Percentiles rank a stretch among this genome's conserved stretches.
phyloP scores from a whole-genome alignment of 805 yeast genomes.

The Ascoidea tarda region DNA sequence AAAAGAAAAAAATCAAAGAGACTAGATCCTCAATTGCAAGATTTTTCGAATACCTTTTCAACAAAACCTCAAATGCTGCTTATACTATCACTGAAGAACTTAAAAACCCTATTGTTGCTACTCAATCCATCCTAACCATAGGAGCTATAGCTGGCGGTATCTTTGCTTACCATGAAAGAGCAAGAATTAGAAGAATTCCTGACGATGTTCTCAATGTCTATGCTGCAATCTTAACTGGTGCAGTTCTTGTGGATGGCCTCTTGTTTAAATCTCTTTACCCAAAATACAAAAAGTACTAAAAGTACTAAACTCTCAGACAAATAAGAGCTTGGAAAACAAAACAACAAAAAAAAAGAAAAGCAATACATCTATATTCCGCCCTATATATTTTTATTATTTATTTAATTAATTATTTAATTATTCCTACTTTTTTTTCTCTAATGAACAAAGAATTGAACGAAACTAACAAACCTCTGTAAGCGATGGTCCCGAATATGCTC shows the following conservation, averaged over 20 bases:
- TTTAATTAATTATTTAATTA: too few relatives aligned
- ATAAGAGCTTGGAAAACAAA: too few relatives aligned
- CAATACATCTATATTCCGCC: too few relatives aligned
- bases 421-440: too few relatives aligned
- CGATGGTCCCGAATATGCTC: too few relatives aligned
- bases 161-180: slow-evolving; percentile 35
- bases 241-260: slow-evolving; percentile 38
- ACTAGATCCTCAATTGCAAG: too few relatives aligned
- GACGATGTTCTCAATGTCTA: slow-evolving; percentile 34
- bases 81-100: slow-evolving; percentile 25
- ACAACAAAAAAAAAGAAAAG: too few relatives aligned
- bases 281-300: slow-evolving; percentile 30
- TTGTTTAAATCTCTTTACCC: slow-evolving; percentile 41
- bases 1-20: too few relatives aligned
- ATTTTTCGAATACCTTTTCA: too few relatives aligned
- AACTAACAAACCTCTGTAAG: too few relatives aligned
- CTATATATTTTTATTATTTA: too few relatives aligned
- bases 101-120: slow-evolving; percentile 47
- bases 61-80: slow-evolving; percentile 7
- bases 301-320: neutral
- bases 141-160: slow-evolving; percentile 34
- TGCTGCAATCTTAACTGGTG: slow-evolving; percentile 34
- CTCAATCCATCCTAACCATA: slow-evolving; percentile 35
- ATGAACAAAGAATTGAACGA: too few relatives aligned
- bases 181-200: slow-evolving; percentile 31